These are phyloP conservation scores for Venturia pyrina DNA, from an alignment of 2,329 filamentous ascomycete species.

Conservation along the genomic window DNA sequence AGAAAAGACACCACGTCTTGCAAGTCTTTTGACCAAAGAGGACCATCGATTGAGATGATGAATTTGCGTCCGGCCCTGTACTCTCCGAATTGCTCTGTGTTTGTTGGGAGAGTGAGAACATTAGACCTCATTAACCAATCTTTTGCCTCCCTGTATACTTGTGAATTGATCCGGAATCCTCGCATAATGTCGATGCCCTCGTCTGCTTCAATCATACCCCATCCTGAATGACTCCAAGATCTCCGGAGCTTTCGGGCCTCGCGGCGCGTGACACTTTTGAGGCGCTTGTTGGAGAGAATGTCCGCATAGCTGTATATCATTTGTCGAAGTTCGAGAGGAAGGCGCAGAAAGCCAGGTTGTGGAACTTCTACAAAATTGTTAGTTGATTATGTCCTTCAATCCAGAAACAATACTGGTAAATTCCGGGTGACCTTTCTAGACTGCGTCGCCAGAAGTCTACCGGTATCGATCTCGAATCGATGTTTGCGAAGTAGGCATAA, in stretches of 20 bases:
- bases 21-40: too few species aligned
- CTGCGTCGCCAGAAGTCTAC: too few species aligned
- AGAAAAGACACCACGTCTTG: too few species aligned
- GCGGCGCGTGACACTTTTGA: not conserved
- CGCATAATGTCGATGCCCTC: not conserved
- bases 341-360: not conserved
- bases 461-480: too few species aligned
- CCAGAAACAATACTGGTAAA: too few species aligned
- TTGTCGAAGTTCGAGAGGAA: not conserved
- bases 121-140: not conserved
- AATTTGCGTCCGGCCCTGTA: too few species aligned
- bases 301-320: not conserved
- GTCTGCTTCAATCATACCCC: too few species aligned
- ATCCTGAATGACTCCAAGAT: not conserved
- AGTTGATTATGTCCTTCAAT: not conserved
- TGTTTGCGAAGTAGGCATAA: not conserved
- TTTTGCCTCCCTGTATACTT: not conserved
- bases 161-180: not conserved
- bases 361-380: not conserved
- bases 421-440: too few species aligned
- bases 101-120: not conserved
- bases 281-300: not conserved
- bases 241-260: not conserved
- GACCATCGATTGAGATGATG: too few species aligned
- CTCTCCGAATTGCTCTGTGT: not conserved